These are phyloP conservation scores for Neodidymelliopsis sp. DNA, from an alignment of 2,329 filamentous ascomycete species.

Conservation along the genomic window DNA sequence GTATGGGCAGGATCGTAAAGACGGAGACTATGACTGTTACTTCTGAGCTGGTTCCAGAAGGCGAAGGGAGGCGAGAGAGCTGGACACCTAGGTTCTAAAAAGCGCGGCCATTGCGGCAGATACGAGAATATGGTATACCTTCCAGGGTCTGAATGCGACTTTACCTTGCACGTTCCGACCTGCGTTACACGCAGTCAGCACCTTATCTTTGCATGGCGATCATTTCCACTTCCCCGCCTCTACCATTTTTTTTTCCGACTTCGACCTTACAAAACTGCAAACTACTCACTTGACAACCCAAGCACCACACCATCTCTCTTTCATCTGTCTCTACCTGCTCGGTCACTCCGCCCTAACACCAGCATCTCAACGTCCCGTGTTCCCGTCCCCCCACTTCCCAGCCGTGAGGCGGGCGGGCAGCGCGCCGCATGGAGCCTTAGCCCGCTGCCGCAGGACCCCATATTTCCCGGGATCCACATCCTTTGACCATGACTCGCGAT, in stretches of 20 bases:
- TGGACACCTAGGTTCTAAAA: not conserved
- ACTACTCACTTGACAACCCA: too few species aligned
- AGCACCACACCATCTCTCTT: too few species aligned
- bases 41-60: constrained; percentile 1
- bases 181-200: constrained; percentile 4
- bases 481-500: constrained; percentile 1
- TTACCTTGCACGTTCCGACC: not conserved
- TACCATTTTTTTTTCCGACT: not conserved
- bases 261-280: too few species aligned
- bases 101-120: not conserved
- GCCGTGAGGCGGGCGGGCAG: constrained; percentile 1
- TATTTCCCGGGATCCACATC: not conserved
- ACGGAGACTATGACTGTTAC: constrained; percentile 8
- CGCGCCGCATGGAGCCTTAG: not conserved
- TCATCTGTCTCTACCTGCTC: not conserved
- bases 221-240: not conserved
- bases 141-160: not conserved
- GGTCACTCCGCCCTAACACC: too few species aligned
- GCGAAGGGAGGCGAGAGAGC: not conserved
- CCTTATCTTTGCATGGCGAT: not conserved
- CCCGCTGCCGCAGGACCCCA: not conserved
- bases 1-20: not conserved
- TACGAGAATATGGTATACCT: not conserved
- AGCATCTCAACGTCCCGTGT: not conserved
- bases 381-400: not conserved